Conservation (phyloP, 2,329 filamentous ascomycete genomes). For the Penicillium sclerotigenum region DNA sequence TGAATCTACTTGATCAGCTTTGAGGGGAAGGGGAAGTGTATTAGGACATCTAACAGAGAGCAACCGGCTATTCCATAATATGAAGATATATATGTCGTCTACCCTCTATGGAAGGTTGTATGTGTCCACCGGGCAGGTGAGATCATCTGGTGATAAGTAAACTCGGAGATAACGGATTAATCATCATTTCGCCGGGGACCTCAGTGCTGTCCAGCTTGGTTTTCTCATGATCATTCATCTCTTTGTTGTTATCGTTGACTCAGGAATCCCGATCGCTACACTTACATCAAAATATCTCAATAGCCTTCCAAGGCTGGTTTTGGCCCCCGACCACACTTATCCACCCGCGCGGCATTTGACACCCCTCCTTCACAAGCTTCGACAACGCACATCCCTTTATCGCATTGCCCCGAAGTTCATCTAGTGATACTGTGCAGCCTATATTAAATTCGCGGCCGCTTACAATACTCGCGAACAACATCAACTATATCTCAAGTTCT, state of each 20-base stretch:
- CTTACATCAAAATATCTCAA: not conserved
- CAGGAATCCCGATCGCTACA: not conserved
- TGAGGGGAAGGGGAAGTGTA: not conserved
- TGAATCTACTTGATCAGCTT: not conserved
- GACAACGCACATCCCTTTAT: not conserved
- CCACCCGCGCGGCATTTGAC: not conserved
- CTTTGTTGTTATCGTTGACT: not conserved
- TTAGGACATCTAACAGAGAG: not conserved
- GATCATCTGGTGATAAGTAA: conserved; percentile 11
- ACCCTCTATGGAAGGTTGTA: too few species aligned
- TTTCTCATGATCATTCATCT: not conserved
- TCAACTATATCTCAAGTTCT: not conserved
- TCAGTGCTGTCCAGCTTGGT: not conserved
- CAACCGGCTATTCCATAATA: not conserved
- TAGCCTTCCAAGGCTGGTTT: not conserved
- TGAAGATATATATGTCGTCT: not conserved
- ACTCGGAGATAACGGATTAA: conserved; percentile 11
- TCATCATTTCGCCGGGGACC: not conserved
- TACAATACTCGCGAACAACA: not conserved
- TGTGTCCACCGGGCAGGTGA: not conserved
- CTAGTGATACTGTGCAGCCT: not conserved
- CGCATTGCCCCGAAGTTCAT: not conserved
- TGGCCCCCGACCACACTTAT: not conserved
- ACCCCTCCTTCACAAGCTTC: conserved; percentile 7
- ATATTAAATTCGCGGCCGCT: not conserved